Base-by-base conservation (phyloP, 306 rosid species). In the Cucurbita ficifolia region DNA sequence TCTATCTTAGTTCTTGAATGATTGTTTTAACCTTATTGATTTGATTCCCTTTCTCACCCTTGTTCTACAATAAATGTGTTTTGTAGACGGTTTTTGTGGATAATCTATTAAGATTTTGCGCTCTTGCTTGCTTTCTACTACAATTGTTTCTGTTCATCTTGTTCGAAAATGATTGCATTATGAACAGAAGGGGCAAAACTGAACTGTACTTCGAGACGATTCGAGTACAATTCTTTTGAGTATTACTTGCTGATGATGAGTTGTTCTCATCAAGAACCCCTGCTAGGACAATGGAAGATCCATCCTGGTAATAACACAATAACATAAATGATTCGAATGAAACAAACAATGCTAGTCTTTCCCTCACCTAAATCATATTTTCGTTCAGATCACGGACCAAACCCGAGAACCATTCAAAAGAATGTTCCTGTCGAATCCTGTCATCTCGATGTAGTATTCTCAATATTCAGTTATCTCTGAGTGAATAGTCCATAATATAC, bases 11-110 rank as follows among this genome's bases (percentile, higher is more conserved):
- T 79, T 58, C 75, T 33, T 76, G 78, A 78, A 76, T 82, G 87
- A 83, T 82, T 81, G 84, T 81, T 84, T 82, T 84, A 79, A 77
- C 61, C 61, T 51, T 36, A 1, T 33, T 36, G 62, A 50, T 51
- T 33, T 36, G 62, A 50, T 51, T 29, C 22, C 29, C 5, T 45
- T 0, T 49, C 22, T 36, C 48, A n/a, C 49, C 48, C 33, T 29
- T 29, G 48, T 43, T 43, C 60, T 38, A n/a, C 49, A 39, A 72
- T 72, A 54, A 71, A 50, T 10, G 10, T 10, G 49, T 63, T n/a
- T 65, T 38, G 38, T 43, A 19, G 54, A 3, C 7, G 18, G 18
- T 42, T 19, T 8, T 42, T 19, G 38, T 2, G 43, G 19, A 42
- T 3, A 0, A 46, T 40, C 8, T 64, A 8, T 36, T 16, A 16